phyloP scores from a whole-genome alignment of 192 early-diverging fungal genomes.

The Rhizoclosmatium sp. region DNA sequence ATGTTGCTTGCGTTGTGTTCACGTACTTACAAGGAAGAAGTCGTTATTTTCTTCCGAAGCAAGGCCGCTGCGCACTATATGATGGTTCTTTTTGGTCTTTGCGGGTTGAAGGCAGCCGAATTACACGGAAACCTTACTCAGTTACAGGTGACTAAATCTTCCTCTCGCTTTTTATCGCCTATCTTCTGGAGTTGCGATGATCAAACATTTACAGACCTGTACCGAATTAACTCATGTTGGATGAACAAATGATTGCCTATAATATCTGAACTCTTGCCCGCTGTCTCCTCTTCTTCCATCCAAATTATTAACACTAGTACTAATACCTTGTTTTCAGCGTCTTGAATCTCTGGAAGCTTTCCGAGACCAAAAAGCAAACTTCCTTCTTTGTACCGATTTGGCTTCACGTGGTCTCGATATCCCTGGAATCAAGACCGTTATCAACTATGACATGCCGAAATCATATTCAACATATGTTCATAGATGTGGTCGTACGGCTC shows the following conservation, averaged over 20 bases:
- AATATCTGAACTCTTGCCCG: slow-evolving; percentile 3
- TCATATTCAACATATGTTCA: slow-evolving; percentile 94
- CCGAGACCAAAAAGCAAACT: slow-evolving; percentile 84
- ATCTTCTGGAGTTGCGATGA: slow-evolving; percentile 20
- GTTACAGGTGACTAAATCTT: slow-evolving; percentile 58
- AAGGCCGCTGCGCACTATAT: slow-evolving; percentile 98
- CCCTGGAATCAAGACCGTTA: slow-evolving; percentile 94
- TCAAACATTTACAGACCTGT: slow-evolving; percentile 33
- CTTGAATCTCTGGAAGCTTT: slow-evolving; percentile 91
- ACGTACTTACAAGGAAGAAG: slow-evolving; percentile 77
- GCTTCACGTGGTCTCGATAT: slow-evolving; percentile 98
- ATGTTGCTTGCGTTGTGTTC: slow-evolving; percentile 86
- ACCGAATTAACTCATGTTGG: slow-evolving; percentile 31
- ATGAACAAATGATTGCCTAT: slow-evolving; percentile 30
- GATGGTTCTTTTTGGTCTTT: slow-evolving; percentile 94
- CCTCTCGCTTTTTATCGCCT: not conserved
- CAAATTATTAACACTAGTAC: not conserved
- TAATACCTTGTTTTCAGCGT: slow-evolving; percentile 52
- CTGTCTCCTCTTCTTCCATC: not conserved
- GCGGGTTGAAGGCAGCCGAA: slow-evolving; percentile 87
- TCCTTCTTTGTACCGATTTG: slow-evolving; percentile 94
- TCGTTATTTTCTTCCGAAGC: slow-evolving; percentile 93
- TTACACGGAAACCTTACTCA: slow-evolving; percentile 96
- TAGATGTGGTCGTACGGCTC: slow-evolving; percentile 94
- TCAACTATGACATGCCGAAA: slow-evolving; percentile 98